Percentiles rank a stretch among this genome's conserved stretches.
Conservation (phyloP, 345 rosid species). For the Hirschfeldia incana region DNA sequence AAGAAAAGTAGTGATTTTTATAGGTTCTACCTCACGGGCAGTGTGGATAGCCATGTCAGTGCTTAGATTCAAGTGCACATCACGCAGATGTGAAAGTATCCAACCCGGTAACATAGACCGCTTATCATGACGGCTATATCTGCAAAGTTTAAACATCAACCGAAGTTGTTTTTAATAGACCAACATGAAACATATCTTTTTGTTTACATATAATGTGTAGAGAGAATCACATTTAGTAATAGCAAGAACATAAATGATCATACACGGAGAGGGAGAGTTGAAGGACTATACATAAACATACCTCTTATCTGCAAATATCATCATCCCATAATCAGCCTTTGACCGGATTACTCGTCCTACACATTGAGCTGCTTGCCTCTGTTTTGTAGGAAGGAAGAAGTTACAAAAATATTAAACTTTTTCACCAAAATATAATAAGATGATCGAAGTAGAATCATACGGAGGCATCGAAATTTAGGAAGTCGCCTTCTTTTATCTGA, state of each 20-base stretch:
- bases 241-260: background rate
- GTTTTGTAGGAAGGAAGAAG: conserved; percentile 26
- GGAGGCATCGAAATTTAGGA: conserved; percentile 93
- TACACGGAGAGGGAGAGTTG: too few species aligned
- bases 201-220: background rate
- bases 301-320: conserved; percentile 99
- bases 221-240: conserved; percentile 2
- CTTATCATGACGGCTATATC: conserved; percentile 97
- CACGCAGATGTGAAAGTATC: conserved; percentile 86
- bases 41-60: conserved; percentile 94
- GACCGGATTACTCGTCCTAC: conserved; percentile 97
- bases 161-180: background rate
- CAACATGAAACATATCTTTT: background rate
- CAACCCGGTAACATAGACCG: conserved; percentile 92
- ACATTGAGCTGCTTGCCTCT: conserved; percentile 99
- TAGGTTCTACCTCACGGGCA: conserved; percentile 71
- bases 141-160: conserved; percentile 35
- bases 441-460: conserved; percentile 43
- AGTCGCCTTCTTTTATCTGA: conserved; percentile 98
- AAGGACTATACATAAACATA: conserved; percentile 14
- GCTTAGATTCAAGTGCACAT: conserved; percentile 90
- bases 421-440: conserved; percentile 21
- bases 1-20: background rate
- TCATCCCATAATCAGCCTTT: conserved; percentile 99
- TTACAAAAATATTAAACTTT: background rate